Evolutionary conservation across 2,329 filamentous ascomycete genomes (phyloP), one percentile per base, ranked within the genome.

Genomic region (Daldinia sp.): DNA sequence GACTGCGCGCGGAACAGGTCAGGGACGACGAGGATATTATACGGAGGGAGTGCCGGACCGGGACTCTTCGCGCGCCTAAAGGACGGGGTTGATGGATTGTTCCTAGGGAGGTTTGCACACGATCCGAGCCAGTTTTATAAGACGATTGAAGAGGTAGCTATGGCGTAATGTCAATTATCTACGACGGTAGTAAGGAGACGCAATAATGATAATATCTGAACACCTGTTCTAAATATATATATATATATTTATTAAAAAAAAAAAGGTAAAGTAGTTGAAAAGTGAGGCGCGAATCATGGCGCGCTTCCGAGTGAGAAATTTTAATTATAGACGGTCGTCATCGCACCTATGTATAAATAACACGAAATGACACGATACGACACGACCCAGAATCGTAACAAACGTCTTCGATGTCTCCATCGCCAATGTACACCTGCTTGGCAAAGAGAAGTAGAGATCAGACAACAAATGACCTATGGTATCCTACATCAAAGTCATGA

Each of bases 21-120:
- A 9, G 90, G 87, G 0, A 74, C 80, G 3, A 88, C 87, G 52
- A 86, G 91, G 63, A 88, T 95, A 41, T 75, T 96, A 15, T 96
- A 96, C 74, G 92, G 93, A 0, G 92, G 92, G 1, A 93, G 90
- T 74, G 92, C 93, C 9, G 91, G 92, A 0, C 91, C 91, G 1
- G 92, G 92, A 0, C 81, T 93, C 47, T 96, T 90, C 78, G 82
- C 80, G 68, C 84, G 83, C 68, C 79, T 95, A 64, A 87, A 85
- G 57, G 83, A 86, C 21, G 89, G 86, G 0, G 87, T 94, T 10
- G 92, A 96, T 77, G 92, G 92, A 0, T 79, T 95, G 76, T 95
- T 95, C 71, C 75, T 96, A 58, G 93, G 92, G 0, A 80, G 93
- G 25, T 96, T 95, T 75, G 92, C 87, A 10, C 92, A 96, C 77